Evolutionary conservation across 2,329 filamentous ascomycete species (phyloP).

Genomic region (Amauroascus verrucosus): DNA sequence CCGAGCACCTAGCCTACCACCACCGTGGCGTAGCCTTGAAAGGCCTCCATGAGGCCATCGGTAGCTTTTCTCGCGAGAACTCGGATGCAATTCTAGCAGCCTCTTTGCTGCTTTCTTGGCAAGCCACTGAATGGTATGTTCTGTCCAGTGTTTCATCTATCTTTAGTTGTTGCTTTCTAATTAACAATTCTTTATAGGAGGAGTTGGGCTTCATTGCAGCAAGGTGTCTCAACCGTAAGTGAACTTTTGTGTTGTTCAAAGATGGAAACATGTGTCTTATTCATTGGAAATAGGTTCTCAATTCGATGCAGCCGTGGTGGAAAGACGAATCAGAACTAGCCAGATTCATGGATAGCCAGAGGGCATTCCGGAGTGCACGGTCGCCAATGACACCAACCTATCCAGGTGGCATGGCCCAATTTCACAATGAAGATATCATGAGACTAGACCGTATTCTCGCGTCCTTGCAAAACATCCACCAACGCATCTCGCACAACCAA

Average conservation of each 20-base stretch:
- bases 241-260: not conserved
- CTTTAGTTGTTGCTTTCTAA: constrained; percentile 22
- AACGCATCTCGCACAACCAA: constrained; percentile 56
- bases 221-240: constrained; percentile 77
- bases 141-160: constrained; percentile 9
- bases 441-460: constrained; percentile 57
- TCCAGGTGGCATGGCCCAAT: constrained; percentile 19
- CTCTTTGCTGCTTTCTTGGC: constrained; percentile 88
- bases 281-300: constrained; percentile 55
- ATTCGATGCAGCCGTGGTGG: constrained; percentile 77
- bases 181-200: constrained; percentile 51
- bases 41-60: constrained; percentile 79
- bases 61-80: constrained; percentile 70
- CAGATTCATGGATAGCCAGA: constrained; percentile 34
- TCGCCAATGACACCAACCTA: constrained; percentile 27
- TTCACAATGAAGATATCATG: constrained; percentile 56
- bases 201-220: constrained; percentile 86
- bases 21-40: constrained; percentile 78
- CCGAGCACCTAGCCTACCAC: constrained; percentile 79
- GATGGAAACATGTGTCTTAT: not conserved
- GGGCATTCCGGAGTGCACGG: constrained; percentile 29
- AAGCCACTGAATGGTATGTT: constrained; percentile 85
- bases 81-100: constrained; percentile 87
- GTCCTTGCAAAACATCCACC: constrained; percentile 49
- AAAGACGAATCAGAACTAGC: constrained; percentile 67